These are phyloP conservation scores for Apophysomyces trapeziformis DNA, from an alignment of 371 early-diverging fungal genomes.

Conservation along the genomic window DNA sequence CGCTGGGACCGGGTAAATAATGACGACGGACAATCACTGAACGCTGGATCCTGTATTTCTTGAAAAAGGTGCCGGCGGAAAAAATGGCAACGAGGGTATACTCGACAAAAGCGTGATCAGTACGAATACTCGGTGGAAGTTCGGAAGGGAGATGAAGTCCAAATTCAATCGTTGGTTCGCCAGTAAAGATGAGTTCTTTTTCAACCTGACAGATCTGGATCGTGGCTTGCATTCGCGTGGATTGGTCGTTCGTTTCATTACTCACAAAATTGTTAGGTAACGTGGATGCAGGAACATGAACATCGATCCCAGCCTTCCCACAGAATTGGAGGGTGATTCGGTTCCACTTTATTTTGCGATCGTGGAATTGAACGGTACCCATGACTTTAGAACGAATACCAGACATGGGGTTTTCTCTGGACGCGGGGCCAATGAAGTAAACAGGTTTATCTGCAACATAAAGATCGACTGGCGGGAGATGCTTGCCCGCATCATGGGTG, in stretches of 20 bases:
- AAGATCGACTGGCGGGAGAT: conserved; percentile 29
- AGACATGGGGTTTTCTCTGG: conserved; percentile 48
- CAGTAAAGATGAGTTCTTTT: conserved; percentile 52
- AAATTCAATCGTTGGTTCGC: conserved; percentile 45
- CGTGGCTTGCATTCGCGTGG: conserved; percentile 25
- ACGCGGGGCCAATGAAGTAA: conserved; percentile 50
- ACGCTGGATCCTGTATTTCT: conserved; percentile 43
- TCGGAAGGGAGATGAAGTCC: conserved; percentile 50
- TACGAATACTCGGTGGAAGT: conserved; percentile 38
- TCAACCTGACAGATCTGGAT: conserved; percentile 47
- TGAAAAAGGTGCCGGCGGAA: conserved; percentile 47
- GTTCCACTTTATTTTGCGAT: conserved; percentile 52
- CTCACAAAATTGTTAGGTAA: background rate
- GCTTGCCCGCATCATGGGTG: conserved; percentile 7
- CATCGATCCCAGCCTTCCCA: conserved; percentile 44
- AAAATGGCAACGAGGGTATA: conserved; percentile 49
- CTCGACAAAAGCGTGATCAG: conserved; percentile 46
- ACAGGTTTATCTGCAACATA: conserved; percentile 36
- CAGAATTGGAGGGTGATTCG: conserved; percentile 46
- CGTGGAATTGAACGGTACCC: conserved; percentile 45
- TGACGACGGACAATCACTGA: conserved; percentile 40
- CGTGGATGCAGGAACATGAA: conserved; percentile 28
- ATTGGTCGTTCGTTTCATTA: conserved; percentile 14
- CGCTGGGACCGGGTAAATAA: conserved; percentile 48
- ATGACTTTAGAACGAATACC: conserved; percentile 44